These are phyloP conservation scores for Trichoderma polysporum DNA, from an alignment of 2,329 filamentous ascomycete genomes.

Conservation along the genomic window DNA sequence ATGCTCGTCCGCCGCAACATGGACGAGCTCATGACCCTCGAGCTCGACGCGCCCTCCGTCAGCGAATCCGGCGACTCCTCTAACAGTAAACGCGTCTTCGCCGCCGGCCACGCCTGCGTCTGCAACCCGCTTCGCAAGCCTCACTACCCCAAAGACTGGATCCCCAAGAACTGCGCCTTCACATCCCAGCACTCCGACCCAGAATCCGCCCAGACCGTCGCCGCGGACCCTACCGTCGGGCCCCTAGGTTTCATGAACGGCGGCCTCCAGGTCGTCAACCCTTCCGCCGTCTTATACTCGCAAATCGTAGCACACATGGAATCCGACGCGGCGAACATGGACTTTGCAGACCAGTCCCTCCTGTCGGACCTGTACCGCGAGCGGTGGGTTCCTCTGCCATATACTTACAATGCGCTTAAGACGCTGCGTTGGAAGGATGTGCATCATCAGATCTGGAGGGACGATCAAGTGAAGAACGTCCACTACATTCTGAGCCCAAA, in stretches of 20 bases:
- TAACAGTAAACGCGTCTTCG: conserved; percentile 65
- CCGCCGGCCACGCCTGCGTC: conserved; percentile 79
- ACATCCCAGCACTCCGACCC: conserved; percentile 52
- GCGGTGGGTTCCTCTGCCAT: conserved; percentile 59
- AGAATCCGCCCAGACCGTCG: conserved; percentile 46
- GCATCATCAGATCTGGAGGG: conserved; percentile 57
- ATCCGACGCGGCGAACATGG: conserved; percentile 46
- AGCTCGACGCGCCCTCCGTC: conserved; percentile 55
- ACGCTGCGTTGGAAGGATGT: conserved; percentile 54
- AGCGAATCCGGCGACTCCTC: conserved; percentile 24
- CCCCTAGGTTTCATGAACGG: conserved; percentile 50
- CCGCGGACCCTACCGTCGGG: conserved; percentile 44
- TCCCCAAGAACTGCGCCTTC: conserved; percentile 57
- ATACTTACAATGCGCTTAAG: conserved; percentile 63
- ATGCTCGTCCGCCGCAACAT: conserved; percentile 84
- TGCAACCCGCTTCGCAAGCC: conserved; percentile 78
- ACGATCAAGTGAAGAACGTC: conserved; percentile 58
- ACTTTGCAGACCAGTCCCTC: conserved; percentile 61
- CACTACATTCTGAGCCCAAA: conserved; percentile 63
- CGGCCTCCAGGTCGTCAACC: conserved; percentile 54
- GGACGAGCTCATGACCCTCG: conserved; percentile 87
- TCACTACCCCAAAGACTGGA: conserved; percentile 76
- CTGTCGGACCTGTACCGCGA: conserved; percentile 55
- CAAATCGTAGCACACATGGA: conserved; percentile 54
- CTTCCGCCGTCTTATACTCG: conserved; percentile 46